Conservation (phyloP, 805 yeast species). For the Grigorovia transvaalensis region DNA sequence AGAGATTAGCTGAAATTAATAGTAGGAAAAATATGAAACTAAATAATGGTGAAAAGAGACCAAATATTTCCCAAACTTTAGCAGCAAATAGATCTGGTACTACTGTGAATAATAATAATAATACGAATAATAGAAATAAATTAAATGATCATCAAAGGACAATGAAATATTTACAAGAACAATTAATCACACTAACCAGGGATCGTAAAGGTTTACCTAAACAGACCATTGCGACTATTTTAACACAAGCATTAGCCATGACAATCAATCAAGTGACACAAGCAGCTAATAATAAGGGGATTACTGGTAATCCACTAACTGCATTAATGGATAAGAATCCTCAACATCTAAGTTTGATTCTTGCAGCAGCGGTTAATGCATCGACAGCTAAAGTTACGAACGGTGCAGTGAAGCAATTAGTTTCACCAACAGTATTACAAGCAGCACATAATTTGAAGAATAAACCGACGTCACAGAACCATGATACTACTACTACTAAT, state of each 20-base stretch:
- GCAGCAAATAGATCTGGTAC: constrained; percentile 22
- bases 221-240: constrained; percentile 70
- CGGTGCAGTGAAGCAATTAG: constrained; percentile 39
- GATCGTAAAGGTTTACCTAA: constrained; percentile 68
- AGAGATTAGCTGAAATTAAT: constrained; percentile 15
- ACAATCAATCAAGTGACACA: constrained; percentile 85
- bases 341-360: constrained; percentile 63
- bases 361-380: constrained; percentile 72
- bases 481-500: too few relatives aligned
- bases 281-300: constrained; percentile 77
- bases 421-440: constrained; percentile 8
- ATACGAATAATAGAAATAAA: constrained; percentile 1
- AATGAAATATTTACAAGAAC: constrained; percentile 75
- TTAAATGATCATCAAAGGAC: constrained; percentile 41
- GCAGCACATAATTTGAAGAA: neutral
- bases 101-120: neutral
- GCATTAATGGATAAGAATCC: constrained; percentile 75
- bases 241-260: constrained; percentile 86
- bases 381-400: constrained; percentile 55
- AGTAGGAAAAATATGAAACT: constrained; percentile 5
- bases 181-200: constrained; percentile 68
- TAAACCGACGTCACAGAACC: neutral
- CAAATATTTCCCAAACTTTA: constrained; percentile 26
- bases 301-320: constrained; percentile 66
- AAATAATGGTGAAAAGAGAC: constrained; percentile 22